Evolutionary conservation across 2,329 filamentous ascomycete genomes (phyloP), one percentile per base, ranked within the genome.

Genomic region (Aspergillus luchuensis): DNA sequence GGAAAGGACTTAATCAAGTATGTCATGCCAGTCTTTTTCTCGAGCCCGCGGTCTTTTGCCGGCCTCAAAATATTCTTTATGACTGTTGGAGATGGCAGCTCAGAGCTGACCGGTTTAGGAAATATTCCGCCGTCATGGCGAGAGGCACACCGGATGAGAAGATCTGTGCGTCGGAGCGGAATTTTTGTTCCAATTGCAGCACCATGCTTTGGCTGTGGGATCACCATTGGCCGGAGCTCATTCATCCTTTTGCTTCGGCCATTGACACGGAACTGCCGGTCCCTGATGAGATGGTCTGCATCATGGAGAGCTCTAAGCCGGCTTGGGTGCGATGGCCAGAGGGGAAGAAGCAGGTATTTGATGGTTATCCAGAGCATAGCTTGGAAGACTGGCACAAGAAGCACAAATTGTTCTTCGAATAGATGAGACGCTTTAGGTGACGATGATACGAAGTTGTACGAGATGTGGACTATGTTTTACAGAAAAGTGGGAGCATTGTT

Each of bases 141-240:
- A 76, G 79, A 28, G 79, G 79, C 49, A 80, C 71, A 10, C 67
- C 74, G 0, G 67, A 74, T 1, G 74, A 79, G 55, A 54, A 74
- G 56, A 66, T 66, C 50, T 80, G 75, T 63, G 74, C 71, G 0
- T 81, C 79, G 0, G 78, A 82, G 67, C 73, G 80, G 10, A 80
- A 72, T 63, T 82, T 82, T 62, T 82, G 79, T 65, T 76, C 74
- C 2, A 78, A 79, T 53, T 82, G 80, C 67, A 76, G 79, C 52
- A 73, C 74, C 5, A 81, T 81, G 79, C 68, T 81, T 5, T 81
- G 80, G 80, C 64, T 82, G 4, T 81, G 77, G 76, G 79, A 82
- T 65, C 69, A 74, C 19, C 71, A 76, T 15, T 82, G 79, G 79
- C 80, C 79, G 0, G 79, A 82, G 61, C 57, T 82, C 56, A 80